These are phyloP conservation scores for Phyllosticta capitalensis DNA, from an alignment of 2,329 filamentous ascomycete genomes.

Conservation along the genomic window DNA sequence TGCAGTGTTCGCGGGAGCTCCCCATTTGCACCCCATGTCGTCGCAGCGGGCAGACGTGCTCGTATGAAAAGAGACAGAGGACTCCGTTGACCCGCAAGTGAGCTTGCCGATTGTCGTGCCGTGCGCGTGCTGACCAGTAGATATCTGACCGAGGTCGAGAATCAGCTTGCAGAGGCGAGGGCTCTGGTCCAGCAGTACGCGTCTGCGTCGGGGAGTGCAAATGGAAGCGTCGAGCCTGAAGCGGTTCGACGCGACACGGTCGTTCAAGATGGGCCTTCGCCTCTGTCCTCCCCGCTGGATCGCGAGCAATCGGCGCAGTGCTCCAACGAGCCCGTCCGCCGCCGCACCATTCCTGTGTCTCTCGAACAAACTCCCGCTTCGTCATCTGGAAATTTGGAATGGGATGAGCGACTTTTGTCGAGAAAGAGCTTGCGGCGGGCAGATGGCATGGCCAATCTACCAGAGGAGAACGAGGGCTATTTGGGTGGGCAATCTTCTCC, in stretches of 20 bases:
- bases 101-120: background rate
- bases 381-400: constrained; percentile 3
- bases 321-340: background rate
- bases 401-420: background rate
- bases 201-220: background rate
- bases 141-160: constrained; percentile 7
- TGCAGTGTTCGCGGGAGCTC: constrained; percentile 1
- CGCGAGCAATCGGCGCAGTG: background rate
- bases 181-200: constrained; percentile 1
- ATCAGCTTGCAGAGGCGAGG: constrained; percentile 1
- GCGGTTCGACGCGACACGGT: background rate
- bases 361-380: constrained; percentile 1
- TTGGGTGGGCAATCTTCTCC: background rate
- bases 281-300: background rate
- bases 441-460: constrained; percentile 6
- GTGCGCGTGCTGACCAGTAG: background rate
- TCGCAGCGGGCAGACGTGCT: background rate
- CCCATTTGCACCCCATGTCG: background rate
- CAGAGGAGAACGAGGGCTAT: constrained; percentile 2
- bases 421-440: background rate
- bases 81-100: constrained; percentile 4
- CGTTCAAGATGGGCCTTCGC: background rate
- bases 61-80: background rate
- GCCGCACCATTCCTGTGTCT: background rate
- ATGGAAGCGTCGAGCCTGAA: background rate